Evolutionary conservation across 2,329 filamentous ascomycete species (phyloP).

Genomic region (Paramyrothecium roridum): DNA sequence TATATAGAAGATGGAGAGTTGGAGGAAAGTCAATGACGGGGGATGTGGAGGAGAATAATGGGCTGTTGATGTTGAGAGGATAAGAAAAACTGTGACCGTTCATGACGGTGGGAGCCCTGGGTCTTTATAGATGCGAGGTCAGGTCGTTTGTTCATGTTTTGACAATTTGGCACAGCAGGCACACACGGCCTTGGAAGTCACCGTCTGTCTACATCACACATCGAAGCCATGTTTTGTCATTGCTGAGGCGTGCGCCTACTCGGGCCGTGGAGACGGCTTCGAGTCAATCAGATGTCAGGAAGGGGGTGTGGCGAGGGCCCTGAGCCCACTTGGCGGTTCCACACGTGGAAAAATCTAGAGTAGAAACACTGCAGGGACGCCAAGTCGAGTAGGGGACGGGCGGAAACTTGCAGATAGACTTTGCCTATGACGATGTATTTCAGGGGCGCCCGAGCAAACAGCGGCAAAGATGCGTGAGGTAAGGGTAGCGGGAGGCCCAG

Average conservation of each 20-base stretch:
- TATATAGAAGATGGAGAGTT: conserved; percentile 6
- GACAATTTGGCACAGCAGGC: not conserved
- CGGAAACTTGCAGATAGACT: not conserved
- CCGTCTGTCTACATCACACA: not conserved
- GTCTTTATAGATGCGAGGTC: conserved; percentile 27
- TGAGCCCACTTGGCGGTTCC: conserved; percentile 5
- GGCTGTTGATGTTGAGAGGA: conserved; percentile 1
- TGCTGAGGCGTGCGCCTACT: not conserved
- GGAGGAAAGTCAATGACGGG: conserved; percentile 7
- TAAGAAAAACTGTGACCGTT: conserved; percentile 27
- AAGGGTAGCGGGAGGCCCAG: conserved; percentile 9
- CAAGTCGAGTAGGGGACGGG: conserved; percentile 1
- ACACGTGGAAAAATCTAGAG: conserved; percentile 1
- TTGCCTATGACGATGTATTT: not conserved
- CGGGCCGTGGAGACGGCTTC: not conserved
- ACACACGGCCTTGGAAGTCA: not conserved
- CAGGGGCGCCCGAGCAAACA: no score
- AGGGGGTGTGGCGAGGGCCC: conserved; percentile 2
- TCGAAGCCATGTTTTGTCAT: not conserved
- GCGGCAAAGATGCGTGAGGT: conserved; percentile 13
- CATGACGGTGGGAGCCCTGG: conserved; percentile 33
- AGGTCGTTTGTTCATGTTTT: not conserved
- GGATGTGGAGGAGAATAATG: conserved; percentile 2
- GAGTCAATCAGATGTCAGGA: not conserved
- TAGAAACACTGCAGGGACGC: not conserved